Evolutionary conservation across 257 asterid species (phyloP), one percentile per base, ranked within the genome.

Genomic region (Rhazya stricta): DNA sequence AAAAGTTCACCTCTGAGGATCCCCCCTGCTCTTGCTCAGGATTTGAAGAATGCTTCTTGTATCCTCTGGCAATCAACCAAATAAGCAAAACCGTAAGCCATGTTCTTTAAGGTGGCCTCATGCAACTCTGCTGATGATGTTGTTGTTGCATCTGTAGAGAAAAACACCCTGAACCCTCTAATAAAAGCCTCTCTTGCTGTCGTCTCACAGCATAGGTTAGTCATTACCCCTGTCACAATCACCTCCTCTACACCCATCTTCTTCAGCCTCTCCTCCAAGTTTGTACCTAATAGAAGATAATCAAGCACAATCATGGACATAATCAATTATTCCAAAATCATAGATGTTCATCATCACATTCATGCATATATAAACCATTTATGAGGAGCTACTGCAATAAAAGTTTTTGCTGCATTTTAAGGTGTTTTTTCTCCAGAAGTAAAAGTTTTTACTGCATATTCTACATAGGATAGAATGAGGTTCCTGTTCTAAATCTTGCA

Each of bases 221-320:
- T 91, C 97, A 88, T 89, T 16, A 91, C 97, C 32, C 97, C 96
- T 1, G 83, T 82, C 68, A 91, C 88, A n/a, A 91, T 91, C 15
- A 91, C 90, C 84, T 91, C 96, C 79, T 86, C 81, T 77, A 81
- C 82, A 29, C 87, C 89, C 88, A 88, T 89, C 67, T 83, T 82
- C 46, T 72, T 72, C 68, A 91, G 77, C 80, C 70, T 77, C 77
- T 85, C 91, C 79, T 91, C 97, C 70, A 89, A 73, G 60, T 84
- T 80, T n/a, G 94, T 91, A 57, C 89, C 96, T 88, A 80, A 23
- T 51, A 29, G 11, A 6, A 41, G 25, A 56, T 23, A 56, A 23
- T 56, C 36, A 58, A 62, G 43, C 45, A 63, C 41, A 16, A 18
- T 34, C 2, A 0, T 1, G 16, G 58, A 51, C 11, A 9, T 2